These are phyloP conservation scores for Golubevia pallescens DNA, from an alignment of 1,284 basidiomycete genomes.

Conservation along the genomic window DNA sequence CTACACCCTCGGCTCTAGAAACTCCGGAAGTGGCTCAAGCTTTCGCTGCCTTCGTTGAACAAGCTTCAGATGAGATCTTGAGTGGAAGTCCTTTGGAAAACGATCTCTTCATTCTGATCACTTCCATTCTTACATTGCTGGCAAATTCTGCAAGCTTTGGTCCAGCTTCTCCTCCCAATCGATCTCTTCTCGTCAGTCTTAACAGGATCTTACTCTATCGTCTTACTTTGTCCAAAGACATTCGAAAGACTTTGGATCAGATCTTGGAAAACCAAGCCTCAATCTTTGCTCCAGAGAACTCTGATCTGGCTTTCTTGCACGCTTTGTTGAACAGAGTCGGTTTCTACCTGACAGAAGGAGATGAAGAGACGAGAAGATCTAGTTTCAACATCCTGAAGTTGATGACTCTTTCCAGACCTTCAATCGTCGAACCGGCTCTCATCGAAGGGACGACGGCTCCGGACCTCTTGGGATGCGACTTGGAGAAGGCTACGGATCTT, in stretches of 20 bases:
- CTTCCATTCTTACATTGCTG: conserved; percentile 18
- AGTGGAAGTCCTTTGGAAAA: conserved; percentile 20
- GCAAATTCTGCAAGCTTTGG: background rate
- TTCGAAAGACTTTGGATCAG: conserved; percentile 15
- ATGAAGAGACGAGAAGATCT: conserved; percentile 1
- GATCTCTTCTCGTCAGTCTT: conserved; percentile 28
- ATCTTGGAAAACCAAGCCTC: conserved; percentile 23
- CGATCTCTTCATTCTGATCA: conserved; percentile 12
- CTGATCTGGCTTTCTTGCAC: conserved; percentile 31
- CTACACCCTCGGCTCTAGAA: background rate
- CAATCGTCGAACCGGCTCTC: conserved; percentile 18
- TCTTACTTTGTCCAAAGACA: conserved; percentile 11
- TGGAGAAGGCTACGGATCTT: background rate
- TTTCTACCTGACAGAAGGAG: background rate
- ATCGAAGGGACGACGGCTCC: conserved; percentile 5
- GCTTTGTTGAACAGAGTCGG: conserved; percentile 33
- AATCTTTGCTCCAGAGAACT: conserved; percentile 20
- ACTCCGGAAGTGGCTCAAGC: conserved; percentile 1
- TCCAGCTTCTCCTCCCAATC: background rate
- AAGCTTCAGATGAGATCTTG: conserved; percentile 27
- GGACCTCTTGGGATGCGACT: conserved; percentile 9
- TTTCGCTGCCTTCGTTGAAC: conserved; percentile 16
- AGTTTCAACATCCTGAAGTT: conserved; percentile 29
- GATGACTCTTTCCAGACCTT: conserved; percentile 22
- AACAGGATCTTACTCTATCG: conserved; percentile 34